Evolutionary conservation across 2,329 filamentous ascomycete genomes (phyloP).

Genomic region (Xenosphaeropsis pyriputrescens): DNA sequence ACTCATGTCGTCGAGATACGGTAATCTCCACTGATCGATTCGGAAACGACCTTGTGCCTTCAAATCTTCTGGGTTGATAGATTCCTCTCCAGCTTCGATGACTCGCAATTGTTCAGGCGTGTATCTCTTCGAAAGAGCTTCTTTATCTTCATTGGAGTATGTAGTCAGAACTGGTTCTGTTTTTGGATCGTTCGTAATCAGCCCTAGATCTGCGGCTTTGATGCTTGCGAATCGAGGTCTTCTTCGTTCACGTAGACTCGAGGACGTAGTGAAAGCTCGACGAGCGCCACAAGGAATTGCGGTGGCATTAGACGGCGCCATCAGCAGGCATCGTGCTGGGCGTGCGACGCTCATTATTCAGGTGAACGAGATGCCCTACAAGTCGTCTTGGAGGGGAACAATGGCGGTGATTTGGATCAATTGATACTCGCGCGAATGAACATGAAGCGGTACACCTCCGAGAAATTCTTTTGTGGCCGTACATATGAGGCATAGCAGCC

Average conservation of each 20-base stretch:
- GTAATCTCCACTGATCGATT: constrained; percentile 54
- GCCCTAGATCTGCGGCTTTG: constrained; percentile 19
- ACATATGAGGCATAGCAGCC: no score
- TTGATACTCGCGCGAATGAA: no score
- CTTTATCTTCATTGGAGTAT: constrained; percentile 54
- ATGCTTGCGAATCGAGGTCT: constrained; percentile 23
- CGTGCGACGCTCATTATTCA: constrained; percentile 29
- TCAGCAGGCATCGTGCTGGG: constrained; percentile 32
- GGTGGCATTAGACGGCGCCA: constrained; percentile 25
- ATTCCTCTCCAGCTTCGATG: constrained; percentile 65
- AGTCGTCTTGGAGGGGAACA: no score
- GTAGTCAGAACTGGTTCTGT: constrained; percentile 32
- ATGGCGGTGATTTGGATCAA: no score
- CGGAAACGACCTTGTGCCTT: constrained; percentile 53
- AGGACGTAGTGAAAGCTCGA: constrained; percentile 30
- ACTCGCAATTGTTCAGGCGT: constrained; percentile 69
- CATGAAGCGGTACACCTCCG: no score
- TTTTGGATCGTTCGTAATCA: constrained; percentile 8
- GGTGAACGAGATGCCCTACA: no score
- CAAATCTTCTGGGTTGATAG: constrained; percentile 62
- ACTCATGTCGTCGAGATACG: constrained; percentile 74
- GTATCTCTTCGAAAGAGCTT: constrained; percentile 50
- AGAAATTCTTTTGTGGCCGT: no score
- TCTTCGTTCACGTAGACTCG: constrained; percentile 19
- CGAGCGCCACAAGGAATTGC: constrained; percentile 15